Conservation (phyloP, 805 yeast species). For the Isabelozyma gotoi region DNA sequence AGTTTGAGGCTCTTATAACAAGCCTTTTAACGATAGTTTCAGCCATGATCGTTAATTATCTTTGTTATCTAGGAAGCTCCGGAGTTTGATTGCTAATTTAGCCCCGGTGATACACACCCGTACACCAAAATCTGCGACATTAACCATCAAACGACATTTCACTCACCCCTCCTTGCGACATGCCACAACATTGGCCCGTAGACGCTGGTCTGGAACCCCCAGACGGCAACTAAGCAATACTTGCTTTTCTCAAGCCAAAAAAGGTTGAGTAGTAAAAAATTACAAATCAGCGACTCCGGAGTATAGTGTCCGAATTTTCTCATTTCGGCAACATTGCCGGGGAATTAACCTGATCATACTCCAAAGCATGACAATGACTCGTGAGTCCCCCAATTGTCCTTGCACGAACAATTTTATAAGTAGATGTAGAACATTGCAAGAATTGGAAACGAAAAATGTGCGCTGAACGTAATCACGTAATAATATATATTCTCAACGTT, state of each 20-base stretch:
- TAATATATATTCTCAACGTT: neutral
- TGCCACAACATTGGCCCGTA: too few relatives aligned
- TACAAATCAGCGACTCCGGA: neutral
- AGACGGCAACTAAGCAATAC: neutral
- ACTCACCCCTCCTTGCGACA: neutral
- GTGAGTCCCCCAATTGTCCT: neutral
- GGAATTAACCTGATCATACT: neutral
- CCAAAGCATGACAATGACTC: neutral
- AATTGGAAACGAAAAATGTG: too few relatives aligned
- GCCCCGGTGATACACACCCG: neutral
- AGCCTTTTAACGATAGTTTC: slow-evolving; percentile 26
- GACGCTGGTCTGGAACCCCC: neutral
- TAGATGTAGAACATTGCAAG: too few relatives aligned
- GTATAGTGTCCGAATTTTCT: neutral
- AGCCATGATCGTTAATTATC: neutral
- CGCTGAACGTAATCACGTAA: too few relatives aligned
- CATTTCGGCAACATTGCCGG: neutral
- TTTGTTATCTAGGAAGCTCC: neutral
- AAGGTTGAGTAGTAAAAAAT: too few relatives aligned
- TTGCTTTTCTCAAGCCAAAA: neutral
- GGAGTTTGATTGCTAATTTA: neutral
- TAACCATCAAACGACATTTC: neutral
- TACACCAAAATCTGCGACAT: neutral
- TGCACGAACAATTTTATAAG: neutral
- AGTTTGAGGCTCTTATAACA: slow-evolving; percentile 28